Conservation (phyloP, 2,329 filamentous ascomycete genomes). For the Arthroderma sp. region DNA sequence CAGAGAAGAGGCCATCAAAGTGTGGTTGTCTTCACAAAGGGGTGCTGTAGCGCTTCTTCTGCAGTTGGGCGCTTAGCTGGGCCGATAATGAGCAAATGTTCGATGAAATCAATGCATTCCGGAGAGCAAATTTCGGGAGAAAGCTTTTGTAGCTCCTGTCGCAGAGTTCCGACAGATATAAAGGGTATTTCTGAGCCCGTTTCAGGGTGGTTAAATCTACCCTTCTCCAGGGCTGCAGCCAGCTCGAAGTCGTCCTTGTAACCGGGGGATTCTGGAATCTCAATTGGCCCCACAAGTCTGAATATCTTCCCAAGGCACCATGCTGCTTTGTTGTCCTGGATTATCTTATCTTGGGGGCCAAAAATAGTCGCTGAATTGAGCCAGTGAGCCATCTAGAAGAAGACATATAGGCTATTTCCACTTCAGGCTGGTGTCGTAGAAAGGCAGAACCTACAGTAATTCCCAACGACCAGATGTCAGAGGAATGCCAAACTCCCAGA, state of each 20-base stretch:
- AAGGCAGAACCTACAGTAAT: slow-evolving; percentile 5
- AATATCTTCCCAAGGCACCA: slow-evolving; percentile 9
- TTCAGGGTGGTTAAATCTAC: no score
- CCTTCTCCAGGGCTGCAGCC: slow-evolving; percentile 4
- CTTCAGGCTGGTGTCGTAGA: neutral
- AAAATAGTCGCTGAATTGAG: slow-evolving; percentile 3
- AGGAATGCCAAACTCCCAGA: slow-evolving; percentile 8
- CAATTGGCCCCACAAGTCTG: slow-evolving; percentile 4
- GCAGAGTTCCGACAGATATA: no score
- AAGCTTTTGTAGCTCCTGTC: no score
- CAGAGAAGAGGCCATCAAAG: no score
- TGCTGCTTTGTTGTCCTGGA: slow-evolving; percentile 7
- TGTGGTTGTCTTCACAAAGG: neutral
- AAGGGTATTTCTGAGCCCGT: no score
- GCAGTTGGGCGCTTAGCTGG: slow-evolving; percentile 6
- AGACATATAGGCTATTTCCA: neutral
- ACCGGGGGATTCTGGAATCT: slow-evolving; percentile 5
- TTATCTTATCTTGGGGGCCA: slow-evolving; percentile 3
- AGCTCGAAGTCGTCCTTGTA: slow-evolving; percentile 7
- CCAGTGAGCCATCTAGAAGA: slow-evolving; percentile 6
- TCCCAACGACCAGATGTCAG: slow-evolving; percentile 8
- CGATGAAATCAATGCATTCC: slow-evolving; percentile 7
- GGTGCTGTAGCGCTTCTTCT: slow-evolving; percentile 6
- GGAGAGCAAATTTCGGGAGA: no score
- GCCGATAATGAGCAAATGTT: slow-evolving; percentile 4